Conservation (phyloP, 164 flowering plant genomes). For the Sextonia rubra region DNA sequence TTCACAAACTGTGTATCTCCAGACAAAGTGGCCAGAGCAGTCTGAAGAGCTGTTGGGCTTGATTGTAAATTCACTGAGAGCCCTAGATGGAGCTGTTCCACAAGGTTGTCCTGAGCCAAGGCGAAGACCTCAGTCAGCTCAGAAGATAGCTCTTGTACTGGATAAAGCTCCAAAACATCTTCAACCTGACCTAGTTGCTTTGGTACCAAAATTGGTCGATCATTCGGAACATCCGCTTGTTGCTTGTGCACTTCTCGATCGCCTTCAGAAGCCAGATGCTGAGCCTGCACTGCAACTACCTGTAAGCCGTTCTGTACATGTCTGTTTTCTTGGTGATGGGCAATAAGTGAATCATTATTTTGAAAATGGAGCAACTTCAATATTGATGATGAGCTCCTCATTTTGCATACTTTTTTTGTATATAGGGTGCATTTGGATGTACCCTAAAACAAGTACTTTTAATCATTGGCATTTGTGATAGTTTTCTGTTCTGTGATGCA, state of each 20-base stretch:
- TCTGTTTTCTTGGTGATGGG: not conserved
- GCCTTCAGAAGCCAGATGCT: constrained; percentile 80
- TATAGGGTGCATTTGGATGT: not conserved
- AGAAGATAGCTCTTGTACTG: constrained; percentile 86
- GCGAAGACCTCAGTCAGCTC: constrained; percentile 89
- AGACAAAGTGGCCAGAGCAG: constrained; percentile 88
- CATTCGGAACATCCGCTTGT: constrained; percentile 97
- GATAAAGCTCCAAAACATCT: constrained; percentile 98
- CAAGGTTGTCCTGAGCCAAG: constrained; percentile 95
- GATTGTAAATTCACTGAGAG: constrained; percentile 89
- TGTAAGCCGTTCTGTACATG: constrained; percentile 37
- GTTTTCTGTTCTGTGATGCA: not conserved
- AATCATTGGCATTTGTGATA: not conserved
- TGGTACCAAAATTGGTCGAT: constrained; percentile 94
- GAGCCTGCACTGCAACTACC: constrained; percentile 72
- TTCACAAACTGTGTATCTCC: constrained; percentile 16
- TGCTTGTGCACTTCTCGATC: constrained; percentile 84
- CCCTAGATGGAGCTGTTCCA: constrained; percentile 91
- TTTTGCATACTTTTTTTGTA: not conserved
- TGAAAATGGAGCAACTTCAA: not conserved
- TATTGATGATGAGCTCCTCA: not conserved
- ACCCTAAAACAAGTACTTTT: not conserved
- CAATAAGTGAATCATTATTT: not conserved
- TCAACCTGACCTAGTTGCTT: constrained; percentile 79
- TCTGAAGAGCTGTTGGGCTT: constrained; percentile 99